These are phyloP conservation scores for Kalmusia sp. DNA, from an alignment of 2,329 filamentous ascomycete genomes.

Conservation along the genomic window DNA sequence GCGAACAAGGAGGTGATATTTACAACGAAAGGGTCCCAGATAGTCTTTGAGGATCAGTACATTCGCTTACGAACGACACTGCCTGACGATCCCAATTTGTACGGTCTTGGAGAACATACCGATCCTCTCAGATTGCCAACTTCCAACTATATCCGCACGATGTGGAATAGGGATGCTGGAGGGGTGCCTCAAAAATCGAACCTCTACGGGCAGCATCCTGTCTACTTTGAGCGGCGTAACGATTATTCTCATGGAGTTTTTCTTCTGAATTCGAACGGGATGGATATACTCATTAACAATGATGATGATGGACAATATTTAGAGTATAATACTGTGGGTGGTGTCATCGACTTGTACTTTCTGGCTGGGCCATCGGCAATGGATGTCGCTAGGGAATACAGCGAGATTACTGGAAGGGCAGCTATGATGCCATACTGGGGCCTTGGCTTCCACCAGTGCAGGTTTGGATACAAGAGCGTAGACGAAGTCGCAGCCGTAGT, in stretches of 20 bases:
- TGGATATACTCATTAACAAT: constrained; percentile 78
- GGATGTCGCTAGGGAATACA: constrained; percentile 57
- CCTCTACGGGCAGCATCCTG: constrained; percentile 75
- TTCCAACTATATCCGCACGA: constrained; percentile 71
- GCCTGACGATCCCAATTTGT: constrained; percentile 72
- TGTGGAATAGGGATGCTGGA: constrained; percentile 75
- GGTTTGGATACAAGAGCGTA: constrained; percentile 60
- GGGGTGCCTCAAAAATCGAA: constrained; percentile 66
- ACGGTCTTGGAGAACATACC: constrained; percentile 79
- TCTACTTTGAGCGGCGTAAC: constrained; percentile 75
- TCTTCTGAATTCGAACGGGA: constrained; percentile 52
- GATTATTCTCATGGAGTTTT: constrained; percentile 45
- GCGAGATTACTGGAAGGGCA: constrained; percentile 53
- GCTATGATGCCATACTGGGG: constrained; percentile 61
- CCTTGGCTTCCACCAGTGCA: constrained; percentile 59
- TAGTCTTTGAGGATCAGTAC: constrained; percentile 81
- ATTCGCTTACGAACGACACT: constrained; percentile 73
- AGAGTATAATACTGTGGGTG: constrained; percentile 80
- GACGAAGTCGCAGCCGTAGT: constrained; percentile 70
- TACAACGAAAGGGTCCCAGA: constrained; percentile 69
- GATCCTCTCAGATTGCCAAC: constrained; percentile 73
- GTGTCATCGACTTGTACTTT: constrained; percentile 72
- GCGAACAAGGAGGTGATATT: constrained; percentile 67
- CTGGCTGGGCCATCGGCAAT: constrained; percentile 55
- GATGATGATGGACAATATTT: constrained; percentile 71